Base-by-base conservation (phyloP, 1,139 yeast genomes). In the Diutina siamensis region DNA sequence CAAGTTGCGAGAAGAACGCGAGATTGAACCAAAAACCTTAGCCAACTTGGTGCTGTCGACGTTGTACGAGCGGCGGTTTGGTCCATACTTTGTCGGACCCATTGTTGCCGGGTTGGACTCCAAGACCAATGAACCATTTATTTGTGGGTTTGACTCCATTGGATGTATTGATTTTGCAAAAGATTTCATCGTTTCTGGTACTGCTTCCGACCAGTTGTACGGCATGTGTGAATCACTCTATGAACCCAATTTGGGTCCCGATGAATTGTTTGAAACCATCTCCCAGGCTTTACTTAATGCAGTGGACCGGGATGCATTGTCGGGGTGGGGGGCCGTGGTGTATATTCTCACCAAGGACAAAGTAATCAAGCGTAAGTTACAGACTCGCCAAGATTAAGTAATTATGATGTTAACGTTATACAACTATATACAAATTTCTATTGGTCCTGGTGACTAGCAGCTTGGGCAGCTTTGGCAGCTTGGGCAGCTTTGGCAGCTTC, bases 201-300 rank as follows among this genome's bases (percentile, higher is more conserved):
- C 98, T 2, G 97, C 97, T 4, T 69, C 88, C 21, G 97, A 92
- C 59, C 98, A 94, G 66, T 71, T 94, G 50, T 92, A 83, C 59
- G 99, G 99, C 64, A 92, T 92, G 97, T 94, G 98, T 66, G 98
- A 92, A 67, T 77, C 94, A n/a, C 72, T 94, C 50, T 92, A 87
- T 65, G 97, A 92, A 64, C 97, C 97, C 36, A 69, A 83, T 58
- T 72, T 92, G 56, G 97, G 80, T 62, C 92, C 98, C 4, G 98
- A 94, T 54, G 97, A 92, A 61, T 72, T 94, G 57, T 94, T 94
- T 62, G 98, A 94, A 64, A 89, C 97, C 44, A 84, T 89, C 55
- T 83, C 95, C 56, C 99, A 94, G 67, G 89, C 97, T 0, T 69
- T 94, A 52, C 72, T 92, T 67, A 88, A 85, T 62, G 97, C 97